Conservation (phyloP, 345 rosid species). For the thale cress (Arabidopsis thaliana) region TAIR10.1 NC_003070.9:25027001-25027500, state of each 20-base stretch:
- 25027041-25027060: no score
- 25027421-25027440: neutral
- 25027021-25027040: no score
- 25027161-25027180: no score
- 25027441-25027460: neutral
- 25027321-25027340: conserved; percentile 18
- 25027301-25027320: conserved; percentile 17
- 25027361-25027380: neutral
- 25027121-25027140: no score
- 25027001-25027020: no score
- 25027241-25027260: neutral
- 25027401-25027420: neutral
- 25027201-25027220: no score
- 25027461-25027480: neutral
- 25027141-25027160: no score
- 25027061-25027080: no score
- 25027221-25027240: no score
- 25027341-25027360: conserved; percentile 11
- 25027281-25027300: neutral
- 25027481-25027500: neutral
- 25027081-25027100: no score
- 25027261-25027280: neutral
- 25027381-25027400: neutral
- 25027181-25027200: no score
- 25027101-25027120: no score